Evolutionary conservation across 345 rosid species (phyloP).

Genomic region (Populus nigra): DNA sequence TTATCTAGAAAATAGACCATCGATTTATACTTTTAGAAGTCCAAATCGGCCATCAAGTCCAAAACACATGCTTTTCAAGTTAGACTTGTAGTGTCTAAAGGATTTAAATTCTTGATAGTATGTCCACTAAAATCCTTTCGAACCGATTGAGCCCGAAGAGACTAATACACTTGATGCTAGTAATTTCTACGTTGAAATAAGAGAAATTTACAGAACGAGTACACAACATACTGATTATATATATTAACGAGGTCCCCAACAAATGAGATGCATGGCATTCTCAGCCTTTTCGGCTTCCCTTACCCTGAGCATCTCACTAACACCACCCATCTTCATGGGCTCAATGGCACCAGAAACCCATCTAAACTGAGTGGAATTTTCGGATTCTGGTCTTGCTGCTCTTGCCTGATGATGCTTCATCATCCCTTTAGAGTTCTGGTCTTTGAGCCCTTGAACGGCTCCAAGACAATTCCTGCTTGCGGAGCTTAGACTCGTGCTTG

Average conservation of each 20-base stretch:
- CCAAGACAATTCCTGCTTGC: slow-evolving; percentile 1
- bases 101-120: too few species aligned
- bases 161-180: too few species aligned
- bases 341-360: background rate
- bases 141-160: too few species aligned
- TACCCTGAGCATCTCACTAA: background rate
- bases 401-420: background rate
- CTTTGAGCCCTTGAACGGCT: background rate
- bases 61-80: too few species aligned
- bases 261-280: slow-evolving; percentile 3
- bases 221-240: background rate
- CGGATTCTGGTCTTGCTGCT: background rate
- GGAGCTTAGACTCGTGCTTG: background rate
- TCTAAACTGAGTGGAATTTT: background rate
- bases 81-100: too few species aligned
- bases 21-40: too few species aligned
- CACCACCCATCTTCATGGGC: background rate
- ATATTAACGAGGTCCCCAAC: background rate
- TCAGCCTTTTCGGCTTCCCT: slow-evolving; percentile 10
- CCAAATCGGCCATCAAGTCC: too few species aligned
- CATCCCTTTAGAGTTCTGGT: background rate
- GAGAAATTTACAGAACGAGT: background rate
- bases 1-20: too few species aligned
- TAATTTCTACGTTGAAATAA: too few species aligned
- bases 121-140: too few species aligned